phyloP scores from a whole-genome alignment of 2,329 filamentous ascomycete species.

The Cercospora sojina region DNA sequence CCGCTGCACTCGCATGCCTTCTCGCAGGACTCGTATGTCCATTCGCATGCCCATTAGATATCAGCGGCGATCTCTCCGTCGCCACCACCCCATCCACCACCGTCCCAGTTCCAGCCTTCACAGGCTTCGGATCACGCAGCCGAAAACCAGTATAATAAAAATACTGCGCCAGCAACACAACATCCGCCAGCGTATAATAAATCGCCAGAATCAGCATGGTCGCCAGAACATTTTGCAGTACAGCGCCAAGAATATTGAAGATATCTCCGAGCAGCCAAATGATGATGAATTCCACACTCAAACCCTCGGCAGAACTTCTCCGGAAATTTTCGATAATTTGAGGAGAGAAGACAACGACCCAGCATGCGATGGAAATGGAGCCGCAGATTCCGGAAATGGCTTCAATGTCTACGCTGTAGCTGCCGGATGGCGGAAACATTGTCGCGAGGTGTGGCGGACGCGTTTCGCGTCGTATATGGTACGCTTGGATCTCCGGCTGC shows the following conservation, averaged over 20 bases:
- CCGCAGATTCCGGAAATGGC: slow-evolving; percentile 91
- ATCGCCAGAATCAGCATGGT: slow-evolving; percentile 67
- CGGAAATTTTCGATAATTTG: slow-evolving; percentile 96
- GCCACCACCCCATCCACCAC: slow-evolving; percentile 28
- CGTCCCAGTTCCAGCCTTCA: slow-evolving; percentile 21
- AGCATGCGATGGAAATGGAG: slow-evolving; percentile 94
- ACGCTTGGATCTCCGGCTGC: background rate
- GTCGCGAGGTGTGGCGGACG: slow-evolving; percentile 14
- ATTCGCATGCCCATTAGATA: slow-evolving; percentile 35
- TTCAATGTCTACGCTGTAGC: slow-evolving; percentile 72
- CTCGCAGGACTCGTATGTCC: slow-evolving; percentile 26
- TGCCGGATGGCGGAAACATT: slow-evolving; percentile 56
- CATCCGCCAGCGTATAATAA: slow-evolving; percentile 75
- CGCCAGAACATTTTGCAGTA: slow-evolving; percentile 85
- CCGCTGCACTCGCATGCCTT: slow-evolving; percentile 26
- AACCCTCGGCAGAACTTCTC: slow-evolving; percentile 77
- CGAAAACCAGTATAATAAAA: slow-evolving; percentile 91
- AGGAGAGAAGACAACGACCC: slow-evolving; percentile 96
- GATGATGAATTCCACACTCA: slow-evolving; percentile 88
- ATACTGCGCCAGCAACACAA: slow-evolving; percentile 83
- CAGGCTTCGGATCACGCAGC: slow-evolving; percentile 70
- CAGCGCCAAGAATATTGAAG: slow-evolving; percentile 92
- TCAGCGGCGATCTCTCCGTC: slow-evolving; percentile 39
- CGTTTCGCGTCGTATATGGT: background rate
- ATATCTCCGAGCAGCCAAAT: slow-evolving; percentile 92